phyloP scores from a whole-genome alignment of 2,329 filamentous ascomycete species.

The Hypoxylon rubiginosum region DNA sequence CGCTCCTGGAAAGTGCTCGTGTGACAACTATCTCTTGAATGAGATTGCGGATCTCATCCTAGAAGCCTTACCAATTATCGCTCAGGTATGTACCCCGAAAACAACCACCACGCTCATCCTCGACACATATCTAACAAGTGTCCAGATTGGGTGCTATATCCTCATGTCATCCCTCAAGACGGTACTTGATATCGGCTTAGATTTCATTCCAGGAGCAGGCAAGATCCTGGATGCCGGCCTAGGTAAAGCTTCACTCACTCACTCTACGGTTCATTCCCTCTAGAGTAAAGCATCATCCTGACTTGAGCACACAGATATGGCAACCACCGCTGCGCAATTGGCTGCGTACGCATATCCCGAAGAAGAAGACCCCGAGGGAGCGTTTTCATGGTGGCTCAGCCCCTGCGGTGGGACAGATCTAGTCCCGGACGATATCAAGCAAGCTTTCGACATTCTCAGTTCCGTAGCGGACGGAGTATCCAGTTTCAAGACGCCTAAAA shows the following conservation, averaged over 20 bases:
- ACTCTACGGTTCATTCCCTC: not conserved
- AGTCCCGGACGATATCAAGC: conserved; percentile 42
- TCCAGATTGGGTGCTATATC: conserved; percentile 23
- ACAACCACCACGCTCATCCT: not conserved
- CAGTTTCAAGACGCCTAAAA: conserved; percentile 34
- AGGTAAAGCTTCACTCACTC: not conserved
- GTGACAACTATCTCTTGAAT: conserved; percentile 34
- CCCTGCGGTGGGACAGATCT: conserved; percentile 36
- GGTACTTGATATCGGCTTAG: conserved; percentile 25
- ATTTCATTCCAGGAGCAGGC: conserved; percentile 16
- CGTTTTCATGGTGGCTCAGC: conserved; percentile 40
- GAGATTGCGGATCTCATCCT: conserved; percentile 22
- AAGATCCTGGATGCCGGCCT: conserved; percentile 1
- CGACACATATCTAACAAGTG: not conserved
- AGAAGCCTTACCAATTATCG: conserved; percentile 35
- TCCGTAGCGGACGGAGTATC: conserved; percentile 26
- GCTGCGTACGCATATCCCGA: conserved; percentile 30
- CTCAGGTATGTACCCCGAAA: conserved; percentile 15
- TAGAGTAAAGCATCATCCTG: not conserved
- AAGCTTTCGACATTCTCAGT: conserved; percentile 37
- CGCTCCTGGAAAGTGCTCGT: conserved; percentile 18
- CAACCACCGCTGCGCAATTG: conserved; percentile 20
- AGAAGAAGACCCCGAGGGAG: conserved; percentile 32
- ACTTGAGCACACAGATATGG: not conserved
- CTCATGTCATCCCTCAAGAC: conserved; percentile 38